Conservation (phyloP, 257 asterid species). For the Nicotiana tabacum region DNA sequence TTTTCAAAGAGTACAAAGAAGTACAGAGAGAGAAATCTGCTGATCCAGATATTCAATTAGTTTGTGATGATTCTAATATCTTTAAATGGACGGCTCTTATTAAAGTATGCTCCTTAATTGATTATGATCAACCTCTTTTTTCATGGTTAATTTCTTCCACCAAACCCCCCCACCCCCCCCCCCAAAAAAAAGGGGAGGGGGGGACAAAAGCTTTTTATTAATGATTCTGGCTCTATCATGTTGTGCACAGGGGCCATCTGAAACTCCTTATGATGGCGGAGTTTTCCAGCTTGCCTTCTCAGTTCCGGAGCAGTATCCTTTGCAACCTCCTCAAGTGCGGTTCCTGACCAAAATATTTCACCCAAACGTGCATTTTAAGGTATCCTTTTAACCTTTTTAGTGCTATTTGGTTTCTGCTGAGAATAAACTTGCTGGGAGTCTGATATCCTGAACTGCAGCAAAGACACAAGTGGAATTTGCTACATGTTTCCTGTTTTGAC, state of each 20-base stretch:
- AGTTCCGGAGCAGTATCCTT: conserved; percentile 98
- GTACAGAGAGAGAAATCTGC: conserved; percentile 90
- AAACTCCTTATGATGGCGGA: conserved; percentile 97
- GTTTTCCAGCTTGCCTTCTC: conserved; percentile 95
- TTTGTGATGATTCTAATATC: conserved; percentile 89
- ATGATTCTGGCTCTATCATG: conserved; percentile 9
- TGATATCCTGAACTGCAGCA: not conserved
- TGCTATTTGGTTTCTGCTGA: not conserved
- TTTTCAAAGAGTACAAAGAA: conserved; percentile 94
- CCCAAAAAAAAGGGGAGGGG: not conserved
- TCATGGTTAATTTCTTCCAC: not conserved
- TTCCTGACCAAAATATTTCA: conserved; percentile 97
- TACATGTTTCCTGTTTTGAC: not conserved
- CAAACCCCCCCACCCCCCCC: not conserved
- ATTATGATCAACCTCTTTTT: not conserved
- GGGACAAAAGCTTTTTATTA: not conserved
- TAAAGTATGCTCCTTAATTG: conserved; percentile 38
- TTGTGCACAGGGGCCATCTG: conserved; percentile 78
- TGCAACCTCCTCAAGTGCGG: conserved; percentile 99
- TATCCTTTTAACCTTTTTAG: conserved; percentile 14
- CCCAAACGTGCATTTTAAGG: conserved; percentile 99
- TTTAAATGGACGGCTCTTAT: conserved; percentile 98
- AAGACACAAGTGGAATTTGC: not conserved
- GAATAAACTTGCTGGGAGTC: not conserved
- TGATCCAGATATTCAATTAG: conserved; percentile 94